Conservation (phyloP, 2,329 filamentous ascomycete genomes). For the Pseudogymnoascus sp. region DNA sequence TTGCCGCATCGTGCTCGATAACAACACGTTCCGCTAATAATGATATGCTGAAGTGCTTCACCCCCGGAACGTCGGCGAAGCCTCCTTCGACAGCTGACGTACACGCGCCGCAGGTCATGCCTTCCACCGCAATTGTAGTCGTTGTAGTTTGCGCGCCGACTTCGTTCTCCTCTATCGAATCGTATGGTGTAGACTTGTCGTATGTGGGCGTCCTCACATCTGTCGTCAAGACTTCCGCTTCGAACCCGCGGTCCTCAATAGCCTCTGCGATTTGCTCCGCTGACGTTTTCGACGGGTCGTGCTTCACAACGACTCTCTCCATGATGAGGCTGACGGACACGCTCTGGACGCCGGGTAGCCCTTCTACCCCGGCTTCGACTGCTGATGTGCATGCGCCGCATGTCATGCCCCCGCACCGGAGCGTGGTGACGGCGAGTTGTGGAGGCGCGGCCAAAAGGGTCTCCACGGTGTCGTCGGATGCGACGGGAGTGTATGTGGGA, state of each 20-base stretch:
- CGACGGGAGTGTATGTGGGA: slow-evolving; percentile 20
- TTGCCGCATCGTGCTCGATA: slow-evolving; percentile 62
- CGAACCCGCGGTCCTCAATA: slow-evolving; percentile 88
- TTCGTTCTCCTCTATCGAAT: slow-evolving; percentile 24
- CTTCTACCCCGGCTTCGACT: slow-evolving; percentile 86
- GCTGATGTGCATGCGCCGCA: slow-evolving; percentile 93
- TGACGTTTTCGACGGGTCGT: slow-evolving; percentile 67
- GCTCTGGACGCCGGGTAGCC: slow-evolving; percentile 68
- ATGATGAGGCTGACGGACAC: slow-evolving; percentile 92
- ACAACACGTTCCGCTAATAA: slow-evolving; percentile 78
- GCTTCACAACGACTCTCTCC: slow-evolving; percentile 89
- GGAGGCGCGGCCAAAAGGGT: slow-evolving; percentile 26
- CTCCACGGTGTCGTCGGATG: slow-evolving; percentile 1
- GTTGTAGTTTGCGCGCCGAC: slow-evolving; percentile 33
- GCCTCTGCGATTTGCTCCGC: slow-evolving; percentile 72
- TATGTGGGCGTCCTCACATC: slow-evolving; percentile 54
- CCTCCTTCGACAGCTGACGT: slow-evolving; percentile 77
- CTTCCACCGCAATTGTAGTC: slow-evolving; percentile 70
- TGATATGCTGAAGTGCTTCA: slow-evolving; percentile 73
- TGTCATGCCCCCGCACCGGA: slow-evolving; percentile 83
- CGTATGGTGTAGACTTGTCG: slow-evolving; percentile 26
- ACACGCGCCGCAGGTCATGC: slow-evolving; percentile 88
- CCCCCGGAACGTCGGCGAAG: slow-evolving; percentile 64
- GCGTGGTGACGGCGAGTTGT: slow-evolving; percentile 80
- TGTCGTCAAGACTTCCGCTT: slow-evolving; percentile 78